Evolutionary conservation across 2,329 filamentous ascomycete species (phyloP).

Genomic region (Calonectria fujianensis): DNA sequence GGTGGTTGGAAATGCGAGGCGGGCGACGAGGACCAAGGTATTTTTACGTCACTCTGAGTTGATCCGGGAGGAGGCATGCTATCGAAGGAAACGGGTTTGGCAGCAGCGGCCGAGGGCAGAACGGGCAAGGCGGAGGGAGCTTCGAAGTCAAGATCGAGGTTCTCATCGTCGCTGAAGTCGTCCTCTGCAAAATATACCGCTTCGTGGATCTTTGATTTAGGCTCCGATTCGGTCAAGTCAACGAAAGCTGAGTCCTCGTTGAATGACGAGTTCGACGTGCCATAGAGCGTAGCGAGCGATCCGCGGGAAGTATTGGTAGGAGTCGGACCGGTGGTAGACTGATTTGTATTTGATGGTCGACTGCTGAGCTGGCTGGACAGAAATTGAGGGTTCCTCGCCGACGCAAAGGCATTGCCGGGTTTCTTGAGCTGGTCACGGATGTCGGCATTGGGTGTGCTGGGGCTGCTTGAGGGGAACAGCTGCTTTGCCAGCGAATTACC

Average conservation of each 20-base stretch:
- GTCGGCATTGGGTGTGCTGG: conserved; percentile 65
- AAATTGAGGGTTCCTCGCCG: conserved; percentile 61
- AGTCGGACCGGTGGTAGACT: conserved; percentile 44
- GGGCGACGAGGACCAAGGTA: conserved; percentile 85
- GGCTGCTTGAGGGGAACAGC: conserved; percentile 75
- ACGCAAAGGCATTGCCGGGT: conserved; percentile 62
- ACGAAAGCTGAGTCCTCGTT: conserved; percentile 56
- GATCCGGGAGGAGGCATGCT: conserved; percentile 55
- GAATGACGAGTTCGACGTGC: conserved; percentile 71
- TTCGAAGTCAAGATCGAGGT: conserved; percentile 82
- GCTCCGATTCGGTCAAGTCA: conserved; percentile 59
- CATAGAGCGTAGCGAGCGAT: conserved; percentile 66
- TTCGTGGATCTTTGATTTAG: conserved; percentile 53
- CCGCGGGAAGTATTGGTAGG: conserved; percentile 41
- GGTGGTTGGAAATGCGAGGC: conserved; percentile 68
- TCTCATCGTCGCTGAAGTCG: conserved; percentile 90
- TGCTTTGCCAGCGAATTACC: conserved; percentile 67
- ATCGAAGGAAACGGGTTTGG: conserved; percentile 51
- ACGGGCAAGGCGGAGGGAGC: conserved; percentile 72
- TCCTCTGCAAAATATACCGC: conserved; percentile 82
- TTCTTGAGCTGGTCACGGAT: conserved; percentile 72
- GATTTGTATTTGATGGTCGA: conserved; percentile 59
- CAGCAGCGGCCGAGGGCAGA: conserved; percentile 49
- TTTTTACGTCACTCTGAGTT: conserved; percentile 52
- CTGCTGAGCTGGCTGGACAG: conserved; percentile 54